Percentiles rank a stretch among this genome's conserved stretches.
These are phyloP conservation scores for Ganoderma sinense DNA, from an alignment of 1,284 basidiomycete species.

Conservation along the genomic window DNA sequence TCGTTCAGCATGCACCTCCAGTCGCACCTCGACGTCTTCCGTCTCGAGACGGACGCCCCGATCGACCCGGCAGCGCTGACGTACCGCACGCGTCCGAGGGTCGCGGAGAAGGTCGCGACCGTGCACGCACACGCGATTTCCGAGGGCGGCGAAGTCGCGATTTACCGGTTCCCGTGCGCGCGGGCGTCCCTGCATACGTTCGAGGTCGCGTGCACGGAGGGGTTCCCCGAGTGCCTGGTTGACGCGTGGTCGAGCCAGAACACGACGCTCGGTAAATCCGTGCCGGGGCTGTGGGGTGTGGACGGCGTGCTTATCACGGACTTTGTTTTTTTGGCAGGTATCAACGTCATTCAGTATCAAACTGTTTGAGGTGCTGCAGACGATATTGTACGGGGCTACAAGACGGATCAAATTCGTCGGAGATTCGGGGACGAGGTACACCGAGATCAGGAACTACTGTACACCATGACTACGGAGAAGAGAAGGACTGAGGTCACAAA, in stretches of 20 bases:
- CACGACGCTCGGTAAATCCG: slow-evolving; percentile 13
- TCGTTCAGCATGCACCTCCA: slow-evolving; percentile 16
- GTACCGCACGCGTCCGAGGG: slow-evolving; percentile 19
- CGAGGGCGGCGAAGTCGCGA: not conserved
- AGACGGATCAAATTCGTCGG: not conserved
- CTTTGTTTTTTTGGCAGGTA: not conserved
- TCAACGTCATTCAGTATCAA: not conserved
- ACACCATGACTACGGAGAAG: not conserved
- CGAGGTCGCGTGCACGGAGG: slow-evolving; percentile 18
- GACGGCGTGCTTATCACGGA: not conserved
- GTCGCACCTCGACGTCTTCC: slow-evolving; percentile 24
- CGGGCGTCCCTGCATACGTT: slow-evolving; percentile 19
- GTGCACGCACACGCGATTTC: not conserved
- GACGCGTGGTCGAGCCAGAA: slow-evolving; percentile 25
- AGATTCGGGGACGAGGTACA: not conserved
- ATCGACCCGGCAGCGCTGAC: slow-evolving; percentile 25
- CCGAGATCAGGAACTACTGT: not conserved
- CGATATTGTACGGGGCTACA: not conserved
- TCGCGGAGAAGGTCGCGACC: slow-evolving; percentile 14
- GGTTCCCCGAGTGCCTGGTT: slow-evolving; percentile 10
- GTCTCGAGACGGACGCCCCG: slow-evolving; percentile 2
- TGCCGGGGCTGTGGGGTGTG: not conserved
- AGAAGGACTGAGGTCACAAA: not conserved
- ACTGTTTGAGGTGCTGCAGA: not conserved
- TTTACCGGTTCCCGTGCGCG: slow-evolving; percentile 13